Percentiles rank a stretch among this genome's conserved stretches.
Evolutionary conservation across 1,139 yeast genomes (phyloP).

Genomic region (Yamadazyma siamensis): DNA sequence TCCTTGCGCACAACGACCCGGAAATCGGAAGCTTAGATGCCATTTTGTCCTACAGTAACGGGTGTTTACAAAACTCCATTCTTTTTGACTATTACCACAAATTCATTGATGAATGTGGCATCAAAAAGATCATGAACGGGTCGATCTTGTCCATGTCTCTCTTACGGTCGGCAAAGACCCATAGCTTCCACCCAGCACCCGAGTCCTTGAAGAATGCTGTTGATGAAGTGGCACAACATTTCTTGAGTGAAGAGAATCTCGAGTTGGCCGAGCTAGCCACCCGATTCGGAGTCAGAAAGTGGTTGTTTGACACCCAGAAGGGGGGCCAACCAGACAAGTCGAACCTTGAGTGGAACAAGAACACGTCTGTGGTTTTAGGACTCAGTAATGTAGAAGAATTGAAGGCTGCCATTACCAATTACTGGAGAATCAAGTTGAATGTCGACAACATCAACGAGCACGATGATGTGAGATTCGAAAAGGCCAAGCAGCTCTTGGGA

Average conservation of each 20-base stretch:
- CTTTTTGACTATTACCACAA: constrained; percentile 47
- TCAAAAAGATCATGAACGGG: constrained; percentile 66
- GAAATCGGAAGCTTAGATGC: constrained; percentile 61
- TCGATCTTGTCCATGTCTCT: constrained; percentile 89
- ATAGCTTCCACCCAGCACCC: constrained; percentile 78
- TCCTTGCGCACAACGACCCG: constrained; percentile 22
- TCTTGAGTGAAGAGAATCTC: constrained; percentile 35
- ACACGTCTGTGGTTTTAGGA: constrained; percentile 71
- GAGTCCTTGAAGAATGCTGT: constrained; percentile 56
- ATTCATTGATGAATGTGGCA: constrained; percentile 52
- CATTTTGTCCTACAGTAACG: constrained; percentile 74
- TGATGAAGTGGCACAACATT: constrained; percentile 46
- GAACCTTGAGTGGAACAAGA: constrained; percentile 24
- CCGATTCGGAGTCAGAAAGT: constrained; percentile 64
- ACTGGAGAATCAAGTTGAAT: constrained; percentile 44
- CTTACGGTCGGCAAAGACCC: constrained; percentile 64
- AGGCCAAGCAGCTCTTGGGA: constrained; percentile 48
- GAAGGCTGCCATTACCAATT: constrained; percentile 56
- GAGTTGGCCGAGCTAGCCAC: constrained; percentile 83
- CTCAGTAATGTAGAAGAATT: constrained; percentile 63
- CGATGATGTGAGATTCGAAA: constrained; percentile 42
- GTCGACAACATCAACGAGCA: constrained; percentile 24
- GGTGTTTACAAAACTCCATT: constrained; percentile 75
- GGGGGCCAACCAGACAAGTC: constrained; percentile 2
- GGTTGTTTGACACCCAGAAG: constrained; percentile 37